Percentiles rank a stretch among this genome's conserved stretches.
These are phyloP conservation scores for Thinopyrum obtusiflorum DNA, from an alignment of 202 grass and related monocot species.

Conservation along the genomic window DNA sequence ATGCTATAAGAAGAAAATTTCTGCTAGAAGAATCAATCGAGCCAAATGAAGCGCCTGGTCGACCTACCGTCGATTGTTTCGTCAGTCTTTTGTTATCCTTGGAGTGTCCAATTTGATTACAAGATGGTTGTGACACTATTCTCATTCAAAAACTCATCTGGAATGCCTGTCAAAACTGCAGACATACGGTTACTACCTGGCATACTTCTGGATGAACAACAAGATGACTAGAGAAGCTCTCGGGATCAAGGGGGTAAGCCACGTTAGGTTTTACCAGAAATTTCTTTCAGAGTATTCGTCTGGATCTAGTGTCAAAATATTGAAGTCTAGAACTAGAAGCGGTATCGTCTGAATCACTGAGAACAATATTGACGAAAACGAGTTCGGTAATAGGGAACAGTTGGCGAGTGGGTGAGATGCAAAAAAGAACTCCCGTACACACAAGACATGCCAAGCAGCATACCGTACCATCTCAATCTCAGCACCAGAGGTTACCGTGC, in stretches of 20 bases:
- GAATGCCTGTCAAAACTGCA: not conserved
- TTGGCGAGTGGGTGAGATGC: constrained; percentile 51
- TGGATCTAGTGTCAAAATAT: not conserved
- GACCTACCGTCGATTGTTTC: constrained; percentile 34
- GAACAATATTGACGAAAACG: not conserved
- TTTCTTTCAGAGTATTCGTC: not conserved
- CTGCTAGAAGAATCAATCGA: not conserved
- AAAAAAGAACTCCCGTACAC: constrained; percentile 4
- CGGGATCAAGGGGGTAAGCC: not conserved
- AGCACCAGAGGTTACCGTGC: constrained; percentile 41
- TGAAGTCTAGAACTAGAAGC: not conserved
- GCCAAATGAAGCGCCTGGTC: not conserved
- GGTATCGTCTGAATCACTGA: not conserved
- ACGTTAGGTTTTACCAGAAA: not conserved
- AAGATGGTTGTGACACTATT: not conserved
- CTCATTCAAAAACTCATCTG: not conserved
- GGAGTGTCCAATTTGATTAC: not conserved
- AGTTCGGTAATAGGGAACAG: constrained; percentile 21
- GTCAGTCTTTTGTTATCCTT: constrained; percentile 12
- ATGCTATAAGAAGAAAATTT: not conserved
- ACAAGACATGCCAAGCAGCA: constrained; percentile 27
- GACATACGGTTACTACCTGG: not conserved
- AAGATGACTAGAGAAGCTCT: not conserved
- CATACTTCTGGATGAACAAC: not conserved
- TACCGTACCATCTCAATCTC: constrained; percentile 41